Percentiles rank a stretch among this genome's conserved stretches.
Evolutionary conservation across 768 basidiomycete species (phyloP).

Genomic region (Pulveroboletus frians): DNA sequence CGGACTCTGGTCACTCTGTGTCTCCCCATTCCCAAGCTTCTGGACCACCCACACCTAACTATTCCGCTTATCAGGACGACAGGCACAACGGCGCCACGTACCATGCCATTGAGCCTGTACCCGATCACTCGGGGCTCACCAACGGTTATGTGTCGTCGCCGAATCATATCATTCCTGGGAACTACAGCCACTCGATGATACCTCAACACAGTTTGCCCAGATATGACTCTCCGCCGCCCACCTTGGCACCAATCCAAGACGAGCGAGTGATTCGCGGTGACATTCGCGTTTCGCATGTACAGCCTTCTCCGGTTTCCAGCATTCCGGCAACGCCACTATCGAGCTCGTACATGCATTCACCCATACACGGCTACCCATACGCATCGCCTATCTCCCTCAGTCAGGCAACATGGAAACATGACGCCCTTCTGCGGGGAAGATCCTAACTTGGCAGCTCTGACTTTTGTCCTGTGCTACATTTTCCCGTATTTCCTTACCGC

Average conservation of each 20-base stretch:
- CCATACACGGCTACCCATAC: conserved; percentile 38
- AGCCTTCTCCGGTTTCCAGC: conserved; percentile 30
- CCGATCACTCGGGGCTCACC: conserved; percentile 27
- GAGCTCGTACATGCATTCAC: conserved; percentile 39
- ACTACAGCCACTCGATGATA: conserved; percentile 19
- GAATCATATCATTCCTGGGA: conserved; percentile 24
- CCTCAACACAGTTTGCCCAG: conserved; percentile 27
- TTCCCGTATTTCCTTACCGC: not conserved
- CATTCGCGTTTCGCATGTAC: conserved; percentile 27
- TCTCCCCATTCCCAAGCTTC: conserved; percentile 32
- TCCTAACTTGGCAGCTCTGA: conserved; percentile 14
- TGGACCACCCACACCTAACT: conserved; percentile 32
- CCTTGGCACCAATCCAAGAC: conserved; percentile 52
- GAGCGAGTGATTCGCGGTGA: conserved; percentile 31
- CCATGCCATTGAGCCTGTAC: conserved; percentile 31
- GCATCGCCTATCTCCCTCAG: conserved; percentile 33
- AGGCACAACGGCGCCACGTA: conserved; percentile 36
- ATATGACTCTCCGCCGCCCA: conserved; percentile 51
- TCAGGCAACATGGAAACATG: conserved; percentile 44
- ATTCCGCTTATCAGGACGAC: conserved; percentile 45
- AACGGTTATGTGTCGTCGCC: conserved; percentile 32
- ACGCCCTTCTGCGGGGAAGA: conserved; percentile 36
- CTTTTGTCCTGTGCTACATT: not conserved
- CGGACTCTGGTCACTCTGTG: conserved; percentile 48
- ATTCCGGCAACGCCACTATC: conserved; percentile 29